A percentile compares a stretch with the other conserved stretches of the same genome.
These are phyloP conservation scores for Oxytropis ochrocephala DNA, from an alignment of 306 rosid genomes.

Conservation along the genomic window DNA sequence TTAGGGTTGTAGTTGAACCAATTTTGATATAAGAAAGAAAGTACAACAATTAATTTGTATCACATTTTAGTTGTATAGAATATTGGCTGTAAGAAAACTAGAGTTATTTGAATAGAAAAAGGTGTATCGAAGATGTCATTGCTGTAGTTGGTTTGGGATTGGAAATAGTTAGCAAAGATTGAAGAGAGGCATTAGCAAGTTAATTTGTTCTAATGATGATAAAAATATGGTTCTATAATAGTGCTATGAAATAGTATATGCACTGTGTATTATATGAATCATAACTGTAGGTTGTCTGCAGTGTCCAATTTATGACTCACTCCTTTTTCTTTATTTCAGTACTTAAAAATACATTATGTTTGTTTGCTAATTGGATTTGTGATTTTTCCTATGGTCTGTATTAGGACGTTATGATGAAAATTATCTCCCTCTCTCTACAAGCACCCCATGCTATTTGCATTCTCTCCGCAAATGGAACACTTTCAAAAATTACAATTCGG, in stretches of 20 bases:
- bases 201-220: no score
- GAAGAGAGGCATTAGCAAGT: neutral
- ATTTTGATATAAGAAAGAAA: no score
- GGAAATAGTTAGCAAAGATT: no score
- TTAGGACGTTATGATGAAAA: slow-evolving; percentile 61
- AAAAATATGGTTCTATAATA: no score
- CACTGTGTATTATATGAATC: neutral
- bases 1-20: no score
- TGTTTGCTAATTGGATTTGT: slow-evolving; percentile 1
- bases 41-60: no score
- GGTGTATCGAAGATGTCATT: no score
- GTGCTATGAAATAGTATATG: no score
- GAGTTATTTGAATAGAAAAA: neutral
- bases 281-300: neutral
- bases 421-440: slow-evolving; percentile 54
- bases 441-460: slow-evolving; percentile 49
- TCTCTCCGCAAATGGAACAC: slow-evolving; percentile 59
- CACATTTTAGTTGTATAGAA: no score
- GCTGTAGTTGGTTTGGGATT: no score
- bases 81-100: neutral
- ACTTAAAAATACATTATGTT: neutral
- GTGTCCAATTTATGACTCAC: neutral
- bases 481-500: slow-evolving; percentile 68
- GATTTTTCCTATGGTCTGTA: slow-evolving; percentile 2
- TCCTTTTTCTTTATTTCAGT: neutral